Evolutionary conservation across 345 rosid genomes (phyloP), one percentile per base, ranked within the genome.

Genomic region (Sapria himalayana): DNA sequence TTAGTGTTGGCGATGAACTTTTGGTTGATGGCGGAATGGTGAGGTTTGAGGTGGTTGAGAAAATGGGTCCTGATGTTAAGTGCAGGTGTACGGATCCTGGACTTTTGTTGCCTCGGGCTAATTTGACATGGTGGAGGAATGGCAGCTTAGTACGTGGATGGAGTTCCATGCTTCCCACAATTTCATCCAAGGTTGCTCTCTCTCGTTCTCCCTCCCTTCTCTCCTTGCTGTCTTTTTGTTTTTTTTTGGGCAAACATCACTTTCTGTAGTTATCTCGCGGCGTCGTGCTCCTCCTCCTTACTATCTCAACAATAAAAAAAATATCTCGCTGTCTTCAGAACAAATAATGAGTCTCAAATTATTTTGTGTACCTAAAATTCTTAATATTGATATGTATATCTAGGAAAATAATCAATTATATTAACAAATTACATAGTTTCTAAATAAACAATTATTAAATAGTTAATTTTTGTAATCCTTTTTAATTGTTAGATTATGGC

Each of bases 11-110:
- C 29, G 96, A 91, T 64, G 99, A 91, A 33, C 84, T 91, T 37
- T 54, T 84, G 37, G 92, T 91, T 32, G 96, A 91, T 60, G 99
- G 99, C 57, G 99, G 99, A 10, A 91, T 91, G 99, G 99, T 80
- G 70, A 66, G 96, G 59, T 91, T 91, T 66, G 99, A 91, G 39
- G 96, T 91, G 70, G 72, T 66, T 15, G 92, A 80, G 72, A 91
- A 75, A 71, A 71, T 91, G 24, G 99, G 99, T 32, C 99, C 93
- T 18, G 99, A 91, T 71, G 93, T 91, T 21, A 84, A 80, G 53
- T 91, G 99, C 29, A 35, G 35, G 22, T 91, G 99, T 38, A 91
- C 95, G 12, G 99, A 91, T 59, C 93, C 95, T 0, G 99, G 99
- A 20, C 41, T 91, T 71, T 61, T 91, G 65, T 77, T 91, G 43